Evolutionary conservation across 106 monocot species (phyloP), one percentile per base, ranked within the genome.

Genomic region (Platanthera zijinensis): DNA sequence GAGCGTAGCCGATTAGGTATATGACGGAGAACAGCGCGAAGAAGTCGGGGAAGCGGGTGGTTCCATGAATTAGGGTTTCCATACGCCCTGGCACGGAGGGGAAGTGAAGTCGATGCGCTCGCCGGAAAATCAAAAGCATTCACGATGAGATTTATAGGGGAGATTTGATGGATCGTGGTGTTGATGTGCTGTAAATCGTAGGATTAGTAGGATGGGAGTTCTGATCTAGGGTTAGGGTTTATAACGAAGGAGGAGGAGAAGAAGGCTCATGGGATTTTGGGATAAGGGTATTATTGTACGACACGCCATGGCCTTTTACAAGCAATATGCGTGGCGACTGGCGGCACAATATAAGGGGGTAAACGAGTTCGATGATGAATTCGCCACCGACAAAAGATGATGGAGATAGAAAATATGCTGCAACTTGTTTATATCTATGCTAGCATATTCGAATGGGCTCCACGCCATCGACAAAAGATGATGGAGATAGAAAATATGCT

Each of bases 1-100:
- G 73, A 72, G 75, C 80, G 82, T 86, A 87, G 0, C 86, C 95
- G 7, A 84, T 17, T 15, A 90, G 15, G 74, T 92, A 96, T 48
- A 92, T 53, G 53, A 83, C 9, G 53, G 72, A 81, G 74, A 90
- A 96, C 48, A 83, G 75, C 4, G 84, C 57, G 73, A 89, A 81
- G 83, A 96, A 90, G 15, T 67, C 48, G 4, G 84, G 88, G 71
- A 90, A 76, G 10, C 82, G 64, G 15, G 75, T 88, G 18, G 56
- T 46, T 48, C 39, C 73, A 5, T 69, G 59, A 69, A 77, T 64
- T 74, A 76, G 48, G 46, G 57, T 45, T 80, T 84, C 87, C 78
- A 85, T 83, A 30, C 4, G 25, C 10, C 10, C 11, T 4, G 25
- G 18, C 66, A 7, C 28, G 0, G 32, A 1, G 62, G 62, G 62